phyloP scores from a whole-genome alignment of 495 filamentous ascomycete genomes.

The Ascodesmis nigricans region DNA sequence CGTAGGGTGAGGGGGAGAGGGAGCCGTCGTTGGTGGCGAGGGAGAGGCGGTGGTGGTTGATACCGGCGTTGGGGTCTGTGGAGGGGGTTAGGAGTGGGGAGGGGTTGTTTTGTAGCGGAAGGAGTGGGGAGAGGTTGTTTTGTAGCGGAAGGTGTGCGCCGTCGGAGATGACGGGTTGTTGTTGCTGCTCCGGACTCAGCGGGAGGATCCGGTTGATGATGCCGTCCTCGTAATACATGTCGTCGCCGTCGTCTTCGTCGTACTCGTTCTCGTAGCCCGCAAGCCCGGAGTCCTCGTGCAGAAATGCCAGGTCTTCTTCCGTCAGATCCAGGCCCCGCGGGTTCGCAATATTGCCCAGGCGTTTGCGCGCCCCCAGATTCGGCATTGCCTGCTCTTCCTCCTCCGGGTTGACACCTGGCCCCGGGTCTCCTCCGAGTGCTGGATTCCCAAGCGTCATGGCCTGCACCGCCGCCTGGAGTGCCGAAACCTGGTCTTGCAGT shows the following conservation, averaged over 20 bases:
- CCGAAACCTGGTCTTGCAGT: too few relatives aligned
- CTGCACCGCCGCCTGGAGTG: constrained; percentile 2
- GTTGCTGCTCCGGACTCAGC: too few relatives aligned
- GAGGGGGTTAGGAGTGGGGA: not conserved
- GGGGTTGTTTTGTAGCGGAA: too few relatives aligned
- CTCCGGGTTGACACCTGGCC: not conserved
- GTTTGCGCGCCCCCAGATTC: constrained; percentile 3
- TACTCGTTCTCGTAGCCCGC: constrained; percentile 14
- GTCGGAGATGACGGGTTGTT: too few relatives aligned
- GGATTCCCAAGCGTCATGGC: constrained; percentile 2
- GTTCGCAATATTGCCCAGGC: constrained; percentile 10
- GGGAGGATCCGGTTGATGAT: too few relatives aligned
- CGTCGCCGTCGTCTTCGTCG: constrained; percentile 34
- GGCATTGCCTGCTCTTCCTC: constrained; percentile 2
- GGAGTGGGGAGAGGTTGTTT: too few relatives aligned
- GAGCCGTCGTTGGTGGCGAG: constrained; percentile 13
- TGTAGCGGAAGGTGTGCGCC: too few relatives aligned
- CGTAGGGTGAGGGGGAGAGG: constrained; percentile 1
- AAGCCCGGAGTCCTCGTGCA: constrained; percentile 9
- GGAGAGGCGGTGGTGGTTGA: constrained; percentile 8
- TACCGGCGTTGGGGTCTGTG: not conserved
- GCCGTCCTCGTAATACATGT: constrained; percentile 67
- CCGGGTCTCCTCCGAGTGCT: constrained; percentile 1
- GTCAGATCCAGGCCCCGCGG: constrained; percentile 13
- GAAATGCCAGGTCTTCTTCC: constrained; percentile 14